phyloP scores from a whole-genome alignment of 495 filamentous ascomycete species.

The Tuber umbilicatum region DNA sequence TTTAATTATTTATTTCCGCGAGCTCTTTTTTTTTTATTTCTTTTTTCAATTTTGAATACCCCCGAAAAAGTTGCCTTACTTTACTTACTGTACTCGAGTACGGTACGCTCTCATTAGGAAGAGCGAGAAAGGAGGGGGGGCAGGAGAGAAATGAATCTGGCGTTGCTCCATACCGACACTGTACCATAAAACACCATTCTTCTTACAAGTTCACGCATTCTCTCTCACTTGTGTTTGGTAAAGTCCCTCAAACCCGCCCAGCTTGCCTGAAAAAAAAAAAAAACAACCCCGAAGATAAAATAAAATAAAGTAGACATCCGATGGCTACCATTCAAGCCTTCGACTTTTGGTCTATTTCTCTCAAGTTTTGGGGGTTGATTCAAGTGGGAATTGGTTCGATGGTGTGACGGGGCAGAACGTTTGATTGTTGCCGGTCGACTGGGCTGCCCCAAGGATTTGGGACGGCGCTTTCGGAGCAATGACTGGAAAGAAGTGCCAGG shows the following conservation, averaged over 20 bases:
- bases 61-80: conserved; percentile 2
- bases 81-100: not conserved
- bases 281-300: conserved; percentile 2
- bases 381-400: conserved; percentile 12
- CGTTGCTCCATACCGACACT: not conserved
- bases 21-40: conserved; percentile 19
- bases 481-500: conserved; percentile 35
- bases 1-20: conserved; percentile 19
- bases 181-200: conserved; percentile 14
- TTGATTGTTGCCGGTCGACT: conserved; percentile 38
- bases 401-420: conserved; percentile 38
- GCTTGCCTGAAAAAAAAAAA: conserved; percentile 22
- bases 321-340: conserved; percentile 13
- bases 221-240: conserved; percentile 14
- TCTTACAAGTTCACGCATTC: conserved; percentile 28
- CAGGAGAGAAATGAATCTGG: not conserved
- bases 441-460: conserved; percentile 39
- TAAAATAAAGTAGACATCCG: conserved; percentile 1
- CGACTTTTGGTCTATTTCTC: conserved; percentile 13
- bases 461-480: conserved; percentile 38
- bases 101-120: not conserved
- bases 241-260: conserved; percentile 31
- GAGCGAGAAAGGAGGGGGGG: not conserved
- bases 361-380: conserved; percentile 31
- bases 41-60: conserved; percentile 20